Evolutionary conservation across 208 protist species (phyloP).

Genomic region (Leishmania braziliensis): DNA sequence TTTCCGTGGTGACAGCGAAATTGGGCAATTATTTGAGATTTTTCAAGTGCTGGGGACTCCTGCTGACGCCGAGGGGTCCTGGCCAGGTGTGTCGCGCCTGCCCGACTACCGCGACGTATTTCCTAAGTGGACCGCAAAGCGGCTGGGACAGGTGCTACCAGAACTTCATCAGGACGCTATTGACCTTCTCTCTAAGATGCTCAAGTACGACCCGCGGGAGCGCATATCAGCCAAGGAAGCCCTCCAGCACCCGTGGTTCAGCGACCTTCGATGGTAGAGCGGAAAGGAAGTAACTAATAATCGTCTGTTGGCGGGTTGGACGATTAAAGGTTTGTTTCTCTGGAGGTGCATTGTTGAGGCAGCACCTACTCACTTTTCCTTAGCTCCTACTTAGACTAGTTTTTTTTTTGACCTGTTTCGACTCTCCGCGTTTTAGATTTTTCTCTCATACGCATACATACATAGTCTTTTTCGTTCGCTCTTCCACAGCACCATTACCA

Average conservation of each 20-base stretch:
- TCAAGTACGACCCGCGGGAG: constrained; percentile 87
- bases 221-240: constrained; percentile 92
- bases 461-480: constrained; percentile 1
- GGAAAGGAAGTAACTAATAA: neutral
- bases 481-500: neutral
- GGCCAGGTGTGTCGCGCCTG: constrained; percentile 97
- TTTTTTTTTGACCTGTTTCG: neutral
- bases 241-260: constrained; percentile 92
- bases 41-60: constrained; percentile 97
- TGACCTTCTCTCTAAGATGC: constrained; percentile 89
- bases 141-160: constrained; percentile 63
- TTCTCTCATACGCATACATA: constrained; percentile 3
- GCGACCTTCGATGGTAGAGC: constrained; percentile 60
- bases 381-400: constrained; percentile 1
- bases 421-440: constrained; percentile 5
- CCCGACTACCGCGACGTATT: constrained; percentile 97
- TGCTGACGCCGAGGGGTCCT: constrained; percentile 92
- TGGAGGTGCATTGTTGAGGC: constrained; percentile 7
- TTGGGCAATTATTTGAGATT: constrained; percentile 98
- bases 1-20: constrained; percentile 98
- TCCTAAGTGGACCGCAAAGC: constrained; percentile 91
- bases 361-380: constrained; percentile 12
- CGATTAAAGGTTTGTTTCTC: neutral
- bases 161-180: constrained; percentile 80
- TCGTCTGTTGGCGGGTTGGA: neutral